phyloP scores from a whole-genome alignment of 495 filamentous ascomycete species.

The Aeminium ludgeri region DNA sequence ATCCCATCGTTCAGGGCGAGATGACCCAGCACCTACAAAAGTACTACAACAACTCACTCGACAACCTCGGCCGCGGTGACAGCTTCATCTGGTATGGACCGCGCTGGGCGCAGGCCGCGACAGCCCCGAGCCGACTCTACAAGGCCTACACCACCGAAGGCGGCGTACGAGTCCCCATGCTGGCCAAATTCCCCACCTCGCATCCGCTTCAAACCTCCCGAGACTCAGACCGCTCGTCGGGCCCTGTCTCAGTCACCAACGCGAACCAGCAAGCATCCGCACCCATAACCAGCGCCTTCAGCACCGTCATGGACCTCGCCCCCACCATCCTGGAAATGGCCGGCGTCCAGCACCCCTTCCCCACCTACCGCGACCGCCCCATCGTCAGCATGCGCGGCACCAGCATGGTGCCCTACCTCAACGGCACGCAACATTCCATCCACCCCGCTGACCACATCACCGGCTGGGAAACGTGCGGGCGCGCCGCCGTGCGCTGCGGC shows the following conservation, averaged over 20 bases:
- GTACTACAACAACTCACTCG: constrained; percentile 45
- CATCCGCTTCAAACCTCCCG: constrained; percentile 43
- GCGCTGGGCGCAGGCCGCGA: constrained; percentile 47
- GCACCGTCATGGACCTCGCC: constrained; percentile 47
- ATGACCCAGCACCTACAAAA: constrained; percentile 39
- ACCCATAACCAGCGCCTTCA: constrained; percentile 38
- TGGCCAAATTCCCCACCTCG: constrained; percentile 37
- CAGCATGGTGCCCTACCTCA: constrained; percentile 30
- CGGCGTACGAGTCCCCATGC: constrained; percentile 41
- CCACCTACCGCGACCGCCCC: constrained; percentile 38
- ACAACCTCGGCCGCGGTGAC: constrained; percentile 43
- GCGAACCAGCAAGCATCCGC: constrained; percentile 5
- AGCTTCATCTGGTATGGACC: constrained; percentile 52
- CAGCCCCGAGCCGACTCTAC: constrained; percentile 43
- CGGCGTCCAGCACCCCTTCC: constrained; percentile 39
- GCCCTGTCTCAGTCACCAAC: constrained; percentile 39
- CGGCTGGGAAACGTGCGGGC: constrained; percentile 28
- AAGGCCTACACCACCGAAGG: constrained; percentile 49
- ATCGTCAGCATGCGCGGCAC: constrained; percentile 43
- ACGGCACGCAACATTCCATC: constrained; percentile 23
- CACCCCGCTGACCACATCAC: constrained; percentile 28
- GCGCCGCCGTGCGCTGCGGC: constrained; percentile 19
- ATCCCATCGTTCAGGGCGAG: constrained; percentile 28
- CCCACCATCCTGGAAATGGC: constrained; percentile 46
- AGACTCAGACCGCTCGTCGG: constrained; percentile 40